Evolutionary conservation across 345 rosid species (phyloP).

Genomic region (Acer negundo): DNA sequence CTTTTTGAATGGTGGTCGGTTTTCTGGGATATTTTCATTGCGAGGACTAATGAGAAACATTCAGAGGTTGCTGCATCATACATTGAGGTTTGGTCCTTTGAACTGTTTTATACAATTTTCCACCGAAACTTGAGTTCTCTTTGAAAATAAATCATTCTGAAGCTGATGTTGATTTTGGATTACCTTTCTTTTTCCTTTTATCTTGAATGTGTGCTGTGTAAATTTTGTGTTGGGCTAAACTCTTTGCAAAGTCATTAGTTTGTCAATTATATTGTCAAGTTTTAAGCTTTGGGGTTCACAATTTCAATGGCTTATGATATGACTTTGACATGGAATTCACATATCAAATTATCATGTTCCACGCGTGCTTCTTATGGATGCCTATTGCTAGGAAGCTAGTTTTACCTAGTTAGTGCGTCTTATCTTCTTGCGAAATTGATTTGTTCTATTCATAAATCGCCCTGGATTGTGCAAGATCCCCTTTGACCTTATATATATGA

Average conservation of each 20-base stretch:
- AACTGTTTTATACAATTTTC: background rate
- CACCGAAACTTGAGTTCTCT: background rate
- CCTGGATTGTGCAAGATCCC: background rate
- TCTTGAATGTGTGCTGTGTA: background rate
- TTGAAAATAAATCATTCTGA: background rate
- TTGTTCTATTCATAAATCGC: background rate
- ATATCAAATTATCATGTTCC: background rate
- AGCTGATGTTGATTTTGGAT: background rate
- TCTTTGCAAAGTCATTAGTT: background rate
- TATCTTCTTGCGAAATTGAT: background rate
- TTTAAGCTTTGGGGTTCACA: background rate
- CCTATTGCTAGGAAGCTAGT: background rate
- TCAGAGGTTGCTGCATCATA: slow-evolving; percentile 98
- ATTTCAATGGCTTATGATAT: background rate
- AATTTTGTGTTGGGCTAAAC: background rate
- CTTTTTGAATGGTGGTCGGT: slow-evolving; percentile 99
- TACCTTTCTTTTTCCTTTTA: background rate
- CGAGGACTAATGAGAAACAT: slow-evolving; percentile 97
- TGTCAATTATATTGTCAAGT: background rate
- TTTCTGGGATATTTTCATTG: slow-evolving; percentile 99
- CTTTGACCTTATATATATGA: background rate
- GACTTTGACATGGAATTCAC: background rate
- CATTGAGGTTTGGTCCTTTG: slow-evolving; percentile 64
- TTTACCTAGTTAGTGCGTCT: background rate
- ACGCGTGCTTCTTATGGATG: background rate